phyloP scores from a whole-genome alignment of 106 monocot species.

The Dendrobium officinale region DNA sequence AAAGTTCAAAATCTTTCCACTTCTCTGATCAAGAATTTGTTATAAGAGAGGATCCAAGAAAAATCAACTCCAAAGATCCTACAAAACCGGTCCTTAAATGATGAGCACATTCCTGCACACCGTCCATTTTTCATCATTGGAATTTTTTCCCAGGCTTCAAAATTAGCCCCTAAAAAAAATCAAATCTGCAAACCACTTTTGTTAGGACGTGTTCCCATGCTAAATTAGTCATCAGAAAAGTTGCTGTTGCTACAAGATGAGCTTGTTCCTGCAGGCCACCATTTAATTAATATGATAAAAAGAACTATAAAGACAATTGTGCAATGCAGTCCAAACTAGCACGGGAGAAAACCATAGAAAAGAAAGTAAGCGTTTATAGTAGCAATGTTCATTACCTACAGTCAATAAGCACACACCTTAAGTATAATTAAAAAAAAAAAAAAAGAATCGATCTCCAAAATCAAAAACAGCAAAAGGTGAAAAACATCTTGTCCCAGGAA shows the following conservation, averaged over 20 bases:
- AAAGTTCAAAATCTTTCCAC: background rate
- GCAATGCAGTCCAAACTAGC: background rate
- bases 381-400: background rate
- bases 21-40: background rate
- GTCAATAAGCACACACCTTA: background rate
- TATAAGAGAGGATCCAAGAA: background rate
- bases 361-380: background rate
- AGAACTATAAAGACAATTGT: background rate
- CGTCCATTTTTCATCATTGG: background rate
- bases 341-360: background rate
- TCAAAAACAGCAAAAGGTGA: background rate
- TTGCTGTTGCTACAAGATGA: background rate
- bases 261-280: background rate
- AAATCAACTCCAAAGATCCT: background rate
- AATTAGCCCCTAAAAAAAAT: background rate
- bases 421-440: background rate
- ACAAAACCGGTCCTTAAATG: background rate
- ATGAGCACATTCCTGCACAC: background rate
- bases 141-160: background rate
- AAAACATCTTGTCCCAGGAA: background rate
- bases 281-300: background rate
- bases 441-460: background rate
- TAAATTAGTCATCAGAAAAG: background rate
- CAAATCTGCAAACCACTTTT: background rate
- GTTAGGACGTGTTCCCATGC: background rate